A percentile compares a stretch with the other conserved stretches of the same genome.
Conservation (phyloP, 2,329 filamentous ascomycete species). For the Hypoxylon sp. region DNA sequence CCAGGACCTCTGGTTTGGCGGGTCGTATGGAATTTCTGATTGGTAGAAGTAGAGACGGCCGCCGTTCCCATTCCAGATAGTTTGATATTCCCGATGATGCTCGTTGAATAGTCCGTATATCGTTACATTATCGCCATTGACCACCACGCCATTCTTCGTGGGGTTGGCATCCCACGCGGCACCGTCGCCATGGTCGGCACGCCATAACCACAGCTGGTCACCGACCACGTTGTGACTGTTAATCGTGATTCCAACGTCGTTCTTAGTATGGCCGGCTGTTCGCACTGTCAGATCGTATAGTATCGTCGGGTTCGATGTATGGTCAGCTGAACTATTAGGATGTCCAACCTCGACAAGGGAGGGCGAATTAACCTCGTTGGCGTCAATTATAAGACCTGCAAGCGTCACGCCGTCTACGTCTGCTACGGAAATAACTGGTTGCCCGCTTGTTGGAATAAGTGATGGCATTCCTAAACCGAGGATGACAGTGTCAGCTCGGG, state of each 20-base stretch:
- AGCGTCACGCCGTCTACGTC: slow-evolving; percentile 54
- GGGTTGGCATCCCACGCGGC: slow-evolving; percentile 53
- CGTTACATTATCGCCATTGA: slow-evolving; percentile 53
- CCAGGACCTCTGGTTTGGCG: slow-evolving; percentile 53
- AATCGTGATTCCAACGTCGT: slow-evolving; percentile 52
- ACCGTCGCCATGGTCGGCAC: slow-evolving; percentile 54
- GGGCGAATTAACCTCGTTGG: slow-evolving; percentile 48
- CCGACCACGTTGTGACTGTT: slow-evolving; percentile 54
- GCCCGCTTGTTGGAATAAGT: slow-evolving; percentile 50
- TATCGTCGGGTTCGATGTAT: slow-evolving; percentile 52
- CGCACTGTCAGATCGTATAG: slow-evolving; percentile 55
- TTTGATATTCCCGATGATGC: slow-evolving; percentile 55
- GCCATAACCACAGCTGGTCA: slow-evolving; percentile 56
- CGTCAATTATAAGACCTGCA: slow-evolving; percentile 55
- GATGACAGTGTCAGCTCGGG: slow-evolving; percentile 50
- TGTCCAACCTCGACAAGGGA: slow-evolving; percentile 53
- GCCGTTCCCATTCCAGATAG: slow-evolving; percentile 54
- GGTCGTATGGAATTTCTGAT: slow-evolving; percentile 56
- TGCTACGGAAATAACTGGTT: slow-evolving; percentile 48
- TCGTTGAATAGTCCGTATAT: slow-evolving; percentile 56
- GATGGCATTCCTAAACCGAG: slow-evolving; percentile 54
- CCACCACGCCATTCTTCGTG: slow-evolving; percentile 52
- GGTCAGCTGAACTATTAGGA: slow-evolving; percentile 43
- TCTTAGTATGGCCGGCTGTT: slow-evolving; percentile 50
- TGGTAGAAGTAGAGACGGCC: slow-evolving; percentile 56